Percentiles rank a stretch among this genome's conserved stretches.
These are phyloP conservation scores for Lepidium campestre DNA, from an alignment of 441 rosid genomes.

Conservation along the genomic window DNA sequence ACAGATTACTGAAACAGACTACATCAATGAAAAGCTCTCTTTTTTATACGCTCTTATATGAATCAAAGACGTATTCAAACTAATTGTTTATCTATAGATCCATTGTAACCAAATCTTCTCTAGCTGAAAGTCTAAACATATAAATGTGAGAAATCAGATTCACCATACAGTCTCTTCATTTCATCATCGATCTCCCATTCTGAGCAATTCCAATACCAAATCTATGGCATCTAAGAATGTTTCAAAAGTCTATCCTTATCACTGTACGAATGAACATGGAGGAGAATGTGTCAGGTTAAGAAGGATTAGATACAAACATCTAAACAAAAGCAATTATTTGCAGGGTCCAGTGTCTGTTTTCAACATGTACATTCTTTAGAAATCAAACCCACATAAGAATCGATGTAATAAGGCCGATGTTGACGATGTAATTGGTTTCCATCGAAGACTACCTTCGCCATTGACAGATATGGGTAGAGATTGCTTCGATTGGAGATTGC, in stretches of 20 bases:
- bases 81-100: not conserved
- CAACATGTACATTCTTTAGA: not conserved
- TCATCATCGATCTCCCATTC: not conserved
- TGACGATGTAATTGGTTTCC: no score
- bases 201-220: not conserved
- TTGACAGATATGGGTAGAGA: no score
- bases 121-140: not conserved
- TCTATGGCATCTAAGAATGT: not conserved
- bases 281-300: not conserved
- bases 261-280: not conserved
- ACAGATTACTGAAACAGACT: conserved; percentile 19
- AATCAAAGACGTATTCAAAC: not conserved
- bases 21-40: not conserved
- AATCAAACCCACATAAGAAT: not conserved
- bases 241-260: not conserved
- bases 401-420: no score
- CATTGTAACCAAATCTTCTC: not conserved
- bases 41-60: not conserved
- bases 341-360: not conserved
- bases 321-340: not conserved
- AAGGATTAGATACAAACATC: not conserved
- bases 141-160: not conserved
- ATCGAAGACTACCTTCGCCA: no score
- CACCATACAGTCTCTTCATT: not conserved
- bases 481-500: no score